phyloP scores from a whole-genome alignment of 495 filamentous ascomycete species.

The Echria macrotheca region DNA sequence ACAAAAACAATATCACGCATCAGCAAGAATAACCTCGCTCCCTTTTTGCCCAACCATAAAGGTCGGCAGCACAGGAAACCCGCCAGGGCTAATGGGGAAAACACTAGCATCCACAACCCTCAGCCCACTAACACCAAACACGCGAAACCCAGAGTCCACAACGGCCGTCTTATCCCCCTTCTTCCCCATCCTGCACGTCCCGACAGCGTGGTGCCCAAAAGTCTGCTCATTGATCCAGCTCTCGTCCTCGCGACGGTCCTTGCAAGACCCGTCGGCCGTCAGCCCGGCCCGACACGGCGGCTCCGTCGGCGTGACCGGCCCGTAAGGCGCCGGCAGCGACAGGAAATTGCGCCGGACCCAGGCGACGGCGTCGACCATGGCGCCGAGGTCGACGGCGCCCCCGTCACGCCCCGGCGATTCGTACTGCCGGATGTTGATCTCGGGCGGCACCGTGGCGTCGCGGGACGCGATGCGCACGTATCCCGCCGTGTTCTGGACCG shows the following conservation, averaged over 20 bases:
- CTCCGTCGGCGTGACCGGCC: constrained; percentile 40
- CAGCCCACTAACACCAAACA: constrained; percentile 47
- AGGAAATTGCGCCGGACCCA: constrained; percentile 40
- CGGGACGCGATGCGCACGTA: constrained; percentile 5
- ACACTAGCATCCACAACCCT: constrained; percentile 53
- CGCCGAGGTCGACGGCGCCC: constrained; percentile 31
- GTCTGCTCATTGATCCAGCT: constrained; percentile 33
- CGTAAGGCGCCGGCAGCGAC: constrained; percentile 23
- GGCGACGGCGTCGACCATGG: constrained; percentile 50
- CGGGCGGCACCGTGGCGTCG: constrained; percentile 35
- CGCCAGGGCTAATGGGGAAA: constrained; percentile 50
- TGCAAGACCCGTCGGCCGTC: constrained; percentile 45
- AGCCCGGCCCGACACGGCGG: constrained; percentile 44
- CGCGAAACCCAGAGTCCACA: constrained; percentile 47
- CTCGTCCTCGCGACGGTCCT: constrained; percentile 37
- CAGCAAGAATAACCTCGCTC: constrained; percentile 49
- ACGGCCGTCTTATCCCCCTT: constrained; percentile 43
- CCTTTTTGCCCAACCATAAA: constrained; percentile 59
- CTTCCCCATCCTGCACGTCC: constrained; percentile 52
- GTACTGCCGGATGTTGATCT: constrained; percentile 42
- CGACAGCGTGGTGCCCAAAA: constrained; percentile 47
- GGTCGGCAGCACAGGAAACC: constrained; percentile 55
- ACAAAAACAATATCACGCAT: no score
- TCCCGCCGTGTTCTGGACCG: not conserved
- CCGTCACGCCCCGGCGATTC: constrained; percentile 18